phyloP scores from a whole-genome alignment of 2,329 filamentous ascomycete species.

The Botrytis porri region DNA sequence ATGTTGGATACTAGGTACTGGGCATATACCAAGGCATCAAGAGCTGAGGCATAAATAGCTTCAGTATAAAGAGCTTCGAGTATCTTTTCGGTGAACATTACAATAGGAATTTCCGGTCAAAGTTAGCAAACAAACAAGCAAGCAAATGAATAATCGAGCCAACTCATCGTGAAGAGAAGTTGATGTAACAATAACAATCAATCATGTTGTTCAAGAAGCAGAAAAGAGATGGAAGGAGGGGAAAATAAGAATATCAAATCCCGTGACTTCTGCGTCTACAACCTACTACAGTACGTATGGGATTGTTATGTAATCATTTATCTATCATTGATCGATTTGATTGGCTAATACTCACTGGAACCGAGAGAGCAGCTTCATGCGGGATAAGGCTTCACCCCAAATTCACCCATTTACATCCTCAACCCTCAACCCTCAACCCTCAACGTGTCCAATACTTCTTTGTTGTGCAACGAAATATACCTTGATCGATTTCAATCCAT shows the following conservation, averaged over 20 bases:
- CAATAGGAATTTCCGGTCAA: too few species aligned
- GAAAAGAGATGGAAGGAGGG: neutral
- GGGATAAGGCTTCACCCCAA: neutral
- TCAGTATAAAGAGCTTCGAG: neutral
- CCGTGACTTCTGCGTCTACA: too few species aligned
- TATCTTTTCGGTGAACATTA: neutral
- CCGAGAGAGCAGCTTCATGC: neutral
- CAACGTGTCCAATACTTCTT: constrained; percentile 14
- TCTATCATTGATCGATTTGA: neutral
- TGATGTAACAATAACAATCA: neutral
- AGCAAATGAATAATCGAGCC: neutral
- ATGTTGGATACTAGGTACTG: neutral
- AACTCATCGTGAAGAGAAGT: neutral
- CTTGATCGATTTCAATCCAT: neutral
- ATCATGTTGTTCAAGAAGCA: neutral
- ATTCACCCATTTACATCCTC: neutral
- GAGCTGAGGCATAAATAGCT: neutral
- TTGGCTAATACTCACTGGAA: neutral
- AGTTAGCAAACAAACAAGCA: neutral
- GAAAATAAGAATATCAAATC: neutral
- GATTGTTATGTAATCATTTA: neutral
- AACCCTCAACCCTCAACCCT: constrained; percentile 4
- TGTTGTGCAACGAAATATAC: neutral
- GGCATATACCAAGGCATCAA: neutral
- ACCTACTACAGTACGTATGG: too few species aligned